phyloP scores from a whole-genome alignment of 345 rosid species.

The Salix dunnii region DNA sequence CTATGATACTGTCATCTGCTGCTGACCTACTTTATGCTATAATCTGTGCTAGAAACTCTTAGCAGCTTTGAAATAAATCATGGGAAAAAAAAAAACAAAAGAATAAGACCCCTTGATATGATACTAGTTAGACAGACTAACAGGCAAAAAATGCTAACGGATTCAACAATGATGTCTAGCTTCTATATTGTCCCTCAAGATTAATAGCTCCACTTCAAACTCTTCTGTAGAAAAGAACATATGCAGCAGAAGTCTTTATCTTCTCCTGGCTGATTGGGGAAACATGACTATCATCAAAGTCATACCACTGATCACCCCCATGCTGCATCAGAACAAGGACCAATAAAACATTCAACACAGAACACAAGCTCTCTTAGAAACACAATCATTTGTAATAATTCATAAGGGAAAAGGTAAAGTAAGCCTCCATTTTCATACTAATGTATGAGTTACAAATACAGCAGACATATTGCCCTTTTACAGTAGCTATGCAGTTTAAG shows the following conservation, averaged over 20 bases:
- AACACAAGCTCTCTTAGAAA: background rate
- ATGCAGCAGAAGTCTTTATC: slow-evolving; percentile 91
- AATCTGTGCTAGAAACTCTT: slow-evolving; percentile 11
- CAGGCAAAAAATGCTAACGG: slow-evolving; percentile 24
- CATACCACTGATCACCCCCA: slow-evolving; percentile 87
- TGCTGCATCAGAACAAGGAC: slow-evolving; percentile 46
- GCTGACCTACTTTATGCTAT: slow-evolving; percentile 16
- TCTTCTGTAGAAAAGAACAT: slow-evolving; percentile 95
- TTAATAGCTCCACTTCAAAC: slow-evolving; percentile 19
- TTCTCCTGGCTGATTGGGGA: slow-evolving; percentile 64
- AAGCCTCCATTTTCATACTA: background rate
- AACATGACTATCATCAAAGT: slow-evolving; percentile 90
- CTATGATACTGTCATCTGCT: slow-evolving; percentile 39
- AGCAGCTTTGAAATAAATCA: slow-evolving; percentile 21
- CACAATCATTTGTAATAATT: background rate
- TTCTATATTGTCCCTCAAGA: slow-evolving; percentile 12
- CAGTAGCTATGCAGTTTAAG: background rate
- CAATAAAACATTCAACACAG: background rate
- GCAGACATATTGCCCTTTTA: background rate
- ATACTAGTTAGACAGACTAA: slow-evolving; percentile 11
- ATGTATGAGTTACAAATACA: background rate
- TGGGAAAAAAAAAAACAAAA: slow-evolving; percentile 22
- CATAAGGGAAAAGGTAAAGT: background rate
- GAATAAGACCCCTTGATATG: slow-evolving; percentile 25
- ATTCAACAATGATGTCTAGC: slow-evolving; percentile 17